Evolutionary conservation across 179 eudicot genomes (phyloP), one percentile per base, ranked within the genome.

Genomic region (Nepenthes alata): DNA sequence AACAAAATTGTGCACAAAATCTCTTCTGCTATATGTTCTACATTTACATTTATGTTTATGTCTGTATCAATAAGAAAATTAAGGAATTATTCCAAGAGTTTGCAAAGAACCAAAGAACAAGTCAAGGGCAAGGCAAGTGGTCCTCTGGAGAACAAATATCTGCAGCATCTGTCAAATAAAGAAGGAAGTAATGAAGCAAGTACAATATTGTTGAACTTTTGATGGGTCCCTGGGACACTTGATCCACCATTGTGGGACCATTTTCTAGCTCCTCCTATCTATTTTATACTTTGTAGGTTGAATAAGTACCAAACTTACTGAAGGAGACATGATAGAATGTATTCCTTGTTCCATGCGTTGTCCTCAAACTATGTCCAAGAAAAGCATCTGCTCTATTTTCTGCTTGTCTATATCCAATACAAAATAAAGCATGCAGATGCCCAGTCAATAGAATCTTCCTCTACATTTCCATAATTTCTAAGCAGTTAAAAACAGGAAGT

Each of bases 261-360:
- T 70, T 71, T 75, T 63, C 59, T 52, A 70, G 14, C 76, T 63
- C 77, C 76, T 63, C 67, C 61, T 58, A 50, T 63, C 57, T 68
- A 65, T 67, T 72, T 64, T 60, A 68, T 69, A 63, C 70, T 72
- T 65, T 64, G 65, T 64, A 57, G 69, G 78, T 64, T 80, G 89
- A 86, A 83, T 80, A 80, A 80, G 85, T 87, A 72, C 94, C 88
- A 84, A 80, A 84, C 82, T 82, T 84, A 74, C 62, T 53, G 72
- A 81, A 81, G 77, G 87, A 77, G 88, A 82, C 81, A 73, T 68
- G 60, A 67, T 61, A 67, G 85, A 75, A 73, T 75, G 70, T 63
- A 72, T 89, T 77, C 96, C 76, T 68, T 82, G 84, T 82, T 82
- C 86, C 74, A 82, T 77, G 77, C 85, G 76, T 79, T 78, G 65